Conservation (phyloP, 169 alveolate genomes). For the Cryptosporidium viatorum region DNA sequence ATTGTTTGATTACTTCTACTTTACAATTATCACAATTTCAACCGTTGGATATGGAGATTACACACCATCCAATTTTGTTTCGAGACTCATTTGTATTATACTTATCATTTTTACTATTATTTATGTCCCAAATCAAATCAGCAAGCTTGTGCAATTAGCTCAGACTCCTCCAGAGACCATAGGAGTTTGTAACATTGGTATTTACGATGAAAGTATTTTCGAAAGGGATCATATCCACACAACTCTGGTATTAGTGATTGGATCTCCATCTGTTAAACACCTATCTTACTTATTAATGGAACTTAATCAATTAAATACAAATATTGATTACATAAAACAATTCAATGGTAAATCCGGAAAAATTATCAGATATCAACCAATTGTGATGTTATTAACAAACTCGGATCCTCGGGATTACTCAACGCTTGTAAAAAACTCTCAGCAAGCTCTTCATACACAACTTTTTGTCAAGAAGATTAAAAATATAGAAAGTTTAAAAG, state of each 20-base stretch:
- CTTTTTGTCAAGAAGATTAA: slow-evolving; percentile 50
- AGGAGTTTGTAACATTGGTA: slow-evolving; percentile 47
- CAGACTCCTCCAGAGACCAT: slow-evolving; percentile 72
- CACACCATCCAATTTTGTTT: slow-evolving; percentile 58
- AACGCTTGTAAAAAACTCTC: slow-evolving; percentile 37
- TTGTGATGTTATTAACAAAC: slow-evolving; percentile 50
- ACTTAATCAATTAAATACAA: slow-evolving; percentile 27
- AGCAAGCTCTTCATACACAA: slow-evolving; percentile 49
- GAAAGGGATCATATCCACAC: slow-evolving; percentile 69
- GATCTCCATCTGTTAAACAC: slow-evolving; percentile 67
- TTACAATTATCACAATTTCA: slow-evolving; percentile 74
- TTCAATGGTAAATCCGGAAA: slow-evolving; percentile 49
- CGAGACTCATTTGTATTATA: slow-evolving; percentile 58
- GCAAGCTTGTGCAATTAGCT: slow-evolving; percentile 64
- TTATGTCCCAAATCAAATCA: slow-evolving; percentile 66
- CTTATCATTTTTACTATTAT: slow-evolving; percentile 52
- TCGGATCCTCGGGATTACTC: slow-evolving; percentile 57
- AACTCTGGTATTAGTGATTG: slow-evolving; percentile 39
- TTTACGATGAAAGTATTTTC: slow-evolving; percentile 41
- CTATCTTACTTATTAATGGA: slow-evolving; percentile 58
- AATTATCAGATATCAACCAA: slow-evolving; percentile 60
- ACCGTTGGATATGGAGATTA: slow-evolving; percentile 78
- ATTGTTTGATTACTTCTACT: slow-evolving; percentile 65
- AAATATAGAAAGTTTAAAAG: slow-evolving; percentile 57
- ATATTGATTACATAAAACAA: slow-evolving; percentile 33